phyloP scores from a whole-genome alignment of 2,329 filamentous ascomycete species.

The Penicillium freii region DNA sequence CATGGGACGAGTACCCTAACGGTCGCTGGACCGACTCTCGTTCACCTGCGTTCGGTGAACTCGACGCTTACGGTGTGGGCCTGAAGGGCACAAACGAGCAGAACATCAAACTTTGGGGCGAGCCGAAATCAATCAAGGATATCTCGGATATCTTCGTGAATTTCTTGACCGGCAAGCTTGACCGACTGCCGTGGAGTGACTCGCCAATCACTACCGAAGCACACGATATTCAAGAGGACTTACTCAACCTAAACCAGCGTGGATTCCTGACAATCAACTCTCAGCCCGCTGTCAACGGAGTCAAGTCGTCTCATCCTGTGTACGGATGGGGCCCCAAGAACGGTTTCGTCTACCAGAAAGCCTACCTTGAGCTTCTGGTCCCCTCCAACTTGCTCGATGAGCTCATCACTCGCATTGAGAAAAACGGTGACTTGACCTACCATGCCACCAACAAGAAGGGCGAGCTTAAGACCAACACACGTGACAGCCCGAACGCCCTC shows the following conservation, averaged over 20 bases:
- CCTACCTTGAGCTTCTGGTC: constrained; percentile 89
- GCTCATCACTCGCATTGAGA: constrained; percentile 73
- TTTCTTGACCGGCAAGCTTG: constrained; percentile 78
- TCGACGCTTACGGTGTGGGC: constrained; percentile 91
- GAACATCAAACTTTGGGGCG: constrained; percentile 92
- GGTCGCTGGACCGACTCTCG: constrained; percentile 97
- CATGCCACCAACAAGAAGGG: constrained; percentile 87
- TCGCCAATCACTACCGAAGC: constrained; percentile 80
- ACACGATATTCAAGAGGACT: constrained; percentile 69
- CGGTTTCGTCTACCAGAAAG: constrained; percentile 97
- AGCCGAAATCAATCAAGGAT: constrained; percentile 75
- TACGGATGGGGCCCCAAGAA: constrained; percentile 94
- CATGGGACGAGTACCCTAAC: constrained; percentile 99
- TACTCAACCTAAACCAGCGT: constrained; percentile 78
- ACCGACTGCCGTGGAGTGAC: constrained; percentile 91
- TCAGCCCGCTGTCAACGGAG: constrained; percentile 89
- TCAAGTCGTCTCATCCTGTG: constrained; percentile 79
- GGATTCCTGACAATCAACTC: constrained; percentile 96
- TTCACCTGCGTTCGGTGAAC: constrained; percentile 91
- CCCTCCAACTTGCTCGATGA: constrained; percentile 75
- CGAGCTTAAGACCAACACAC: constrained; percentile 78
- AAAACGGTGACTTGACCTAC: constrained; percentile 81
- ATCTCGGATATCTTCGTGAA: constrained; percentile 78
- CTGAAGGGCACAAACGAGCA: constrained; percentile 93
- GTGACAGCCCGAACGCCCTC: constrained; percentile 87